These are phyloP conservation scores for Fonsecaea nubica DNA, from an alignment of 2,329 filamentous ascomycete genomes.

Conservation along the genomic window DNA sequence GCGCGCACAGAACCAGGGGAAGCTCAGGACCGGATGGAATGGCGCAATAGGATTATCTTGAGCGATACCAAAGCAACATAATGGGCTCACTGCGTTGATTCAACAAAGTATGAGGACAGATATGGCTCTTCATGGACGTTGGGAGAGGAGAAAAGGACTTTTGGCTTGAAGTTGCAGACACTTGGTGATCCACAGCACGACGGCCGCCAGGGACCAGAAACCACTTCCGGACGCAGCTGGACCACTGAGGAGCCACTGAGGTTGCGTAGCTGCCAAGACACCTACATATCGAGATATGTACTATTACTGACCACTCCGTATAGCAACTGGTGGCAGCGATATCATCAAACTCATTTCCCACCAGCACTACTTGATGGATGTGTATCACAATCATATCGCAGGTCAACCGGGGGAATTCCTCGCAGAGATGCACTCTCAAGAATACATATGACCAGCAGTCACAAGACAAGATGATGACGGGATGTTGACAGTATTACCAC, in stretches of 20 bases:
- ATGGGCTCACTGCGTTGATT: slow-evolving; percentile 24
- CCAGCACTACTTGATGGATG: background rate
- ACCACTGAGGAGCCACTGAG: slow-evolving; percentile 6
- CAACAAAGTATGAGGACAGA: slow-evolving; percentile 32
- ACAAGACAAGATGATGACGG: background rate
- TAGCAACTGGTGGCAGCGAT: background rate
- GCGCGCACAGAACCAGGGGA: slow-evolving; percentile 7
- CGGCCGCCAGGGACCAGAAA: slow-evolving; percentile 3
- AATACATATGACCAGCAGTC: background rate
- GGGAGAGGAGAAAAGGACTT: slow-evolving; percentile 23
- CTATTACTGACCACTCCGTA: background rate
- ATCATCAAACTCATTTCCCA: slow-evolving; percentile 4
- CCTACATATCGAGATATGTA: background rate
- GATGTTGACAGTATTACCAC: background rate
- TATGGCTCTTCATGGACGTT: slow-evolving; percentile 26
- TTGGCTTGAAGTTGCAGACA: slow-evolving; percentile 25
- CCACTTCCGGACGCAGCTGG: background rate
- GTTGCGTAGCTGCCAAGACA: slow-evolving; percentile 8
- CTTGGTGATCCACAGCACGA: slow-evolving; percentile 13
- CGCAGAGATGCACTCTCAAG: background rate
- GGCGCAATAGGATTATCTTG: slow-evolving; percentile 27
- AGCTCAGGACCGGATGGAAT: slow-evolving; percentile 13
- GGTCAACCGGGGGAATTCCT: background rate
- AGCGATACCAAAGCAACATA: slow-evolving; percentile 30
- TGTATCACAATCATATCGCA: background rate